A percentile compares a stretch with the other conserved stretches of the same genome.
These are phyloP conservation scores for Podaxis sp. DNA, from an alignment of 768 basidiomycete species.

Conservation along the genomic window DNA sequence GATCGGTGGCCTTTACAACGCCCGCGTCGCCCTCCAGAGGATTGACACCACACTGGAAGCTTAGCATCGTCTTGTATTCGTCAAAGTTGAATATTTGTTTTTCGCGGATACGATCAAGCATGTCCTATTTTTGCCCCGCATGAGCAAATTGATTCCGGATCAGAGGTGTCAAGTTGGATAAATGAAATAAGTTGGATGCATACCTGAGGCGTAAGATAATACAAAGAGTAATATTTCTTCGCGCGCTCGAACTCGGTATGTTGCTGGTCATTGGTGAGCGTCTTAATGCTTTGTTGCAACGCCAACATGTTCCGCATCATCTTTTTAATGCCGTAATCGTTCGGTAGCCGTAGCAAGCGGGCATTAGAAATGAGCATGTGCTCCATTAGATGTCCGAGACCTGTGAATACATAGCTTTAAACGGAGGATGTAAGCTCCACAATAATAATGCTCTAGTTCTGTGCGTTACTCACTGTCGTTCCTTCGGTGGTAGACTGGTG, in stretches of 20 bases:
- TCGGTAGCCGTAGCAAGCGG: slow-evolving; percentile 66
- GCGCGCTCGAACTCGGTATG: slow-evolving; percentile 74
- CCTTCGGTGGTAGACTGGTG: slow-evolving; percentile 57
- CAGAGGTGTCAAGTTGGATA: not conserved
- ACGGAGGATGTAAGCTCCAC: not conserved
- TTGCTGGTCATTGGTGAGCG: slow-evolving; percentile 59
- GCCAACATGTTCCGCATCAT: slow-evolving; percentile 88
- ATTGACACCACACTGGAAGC: slow-evolving; percentile 85
- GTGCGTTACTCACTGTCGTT: slow-evolving; percentile 58
- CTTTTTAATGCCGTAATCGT: slow-evolving; percentile 79
- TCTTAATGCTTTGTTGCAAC: slow-evolving; percentile 87
- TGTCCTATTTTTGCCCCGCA: slow-evolving; percentile 45
- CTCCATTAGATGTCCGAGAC: slow-evolving; percentile 84
- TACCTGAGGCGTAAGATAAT: slow-evolving; percentile 73
- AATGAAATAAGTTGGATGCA: slow-evolving; percentile 19
- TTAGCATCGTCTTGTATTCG: slow-evolving; percentile 90
- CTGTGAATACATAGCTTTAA: slow-evolving; percentile 83
- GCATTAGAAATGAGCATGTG: slow-evolving; percentile 77
- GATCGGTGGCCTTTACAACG: slow-evolving; percentile 54
- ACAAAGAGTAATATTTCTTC: slow-evolving; percentile 81
- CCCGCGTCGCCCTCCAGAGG: slow-evolving; percentile 52
- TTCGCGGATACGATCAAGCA: slow-evolving; percentile 70
- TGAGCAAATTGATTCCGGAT: not conserved
- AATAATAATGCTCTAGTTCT: not conserved
- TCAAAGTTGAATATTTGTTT: slow-evolving; percentile 79